phyloP scores from a whole-genome alignment of 2,329 filamentous ascomycete species.

The Aspergillus novoparasiticus region DNA sequence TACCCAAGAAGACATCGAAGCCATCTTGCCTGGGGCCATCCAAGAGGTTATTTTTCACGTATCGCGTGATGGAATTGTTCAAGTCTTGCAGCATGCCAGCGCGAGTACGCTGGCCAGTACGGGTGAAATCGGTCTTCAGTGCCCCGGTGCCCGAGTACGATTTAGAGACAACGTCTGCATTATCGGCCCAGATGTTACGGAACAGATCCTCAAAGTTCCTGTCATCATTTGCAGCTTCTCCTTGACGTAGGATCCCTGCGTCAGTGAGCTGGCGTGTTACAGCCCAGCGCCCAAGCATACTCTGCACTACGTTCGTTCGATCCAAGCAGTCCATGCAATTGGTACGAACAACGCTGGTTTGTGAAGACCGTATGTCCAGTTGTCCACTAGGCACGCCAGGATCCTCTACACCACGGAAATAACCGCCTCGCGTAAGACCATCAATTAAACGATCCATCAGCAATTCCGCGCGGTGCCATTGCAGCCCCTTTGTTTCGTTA shows the following conservation, averaged over 20 bases:
- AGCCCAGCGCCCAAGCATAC: constrained; percentile 89
- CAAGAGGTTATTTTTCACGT: constrained; percentile 89
- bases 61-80: constrained; percentile 84
- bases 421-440: constrained; percentile 76
- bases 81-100: constrained; percentile 82
- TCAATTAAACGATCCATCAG: constrained; percentile 80
- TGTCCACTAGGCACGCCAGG: constrained; percentile 70
- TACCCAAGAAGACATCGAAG: constrained; percentile 90
- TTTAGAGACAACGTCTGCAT: constrained; percentile 90
- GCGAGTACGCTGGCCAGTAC: constrained; percentile 86
- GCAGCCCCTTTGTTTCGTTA: constrained; percentile 91
- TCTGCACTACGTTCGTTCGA: constrained; percentile 96
- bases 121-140: constrained; percentile 96
- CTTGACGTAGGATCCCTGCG: constrained; percentile 73
- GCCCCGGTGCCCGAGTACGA: constrained; percentile 95
- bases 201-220: constrained; percentile 84
- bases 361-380: constrained; percentile 77
- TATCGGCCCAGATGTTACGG: constrained; percentile 98
- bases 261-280: constrained; percentile 88
- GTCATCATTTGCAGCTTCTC: constrained; percentile 79
- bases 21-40: constrained; percentile 94
- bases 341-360: constrained; percentile 89
- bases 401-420: constrained; percentile 90
- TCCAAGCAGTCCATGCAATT: constrained; percentile 99
- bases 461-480: constrained; percentile 88